Conservation (phyloP, 345 rosid genomes). For the Dipteronia sinensis region DNA sequence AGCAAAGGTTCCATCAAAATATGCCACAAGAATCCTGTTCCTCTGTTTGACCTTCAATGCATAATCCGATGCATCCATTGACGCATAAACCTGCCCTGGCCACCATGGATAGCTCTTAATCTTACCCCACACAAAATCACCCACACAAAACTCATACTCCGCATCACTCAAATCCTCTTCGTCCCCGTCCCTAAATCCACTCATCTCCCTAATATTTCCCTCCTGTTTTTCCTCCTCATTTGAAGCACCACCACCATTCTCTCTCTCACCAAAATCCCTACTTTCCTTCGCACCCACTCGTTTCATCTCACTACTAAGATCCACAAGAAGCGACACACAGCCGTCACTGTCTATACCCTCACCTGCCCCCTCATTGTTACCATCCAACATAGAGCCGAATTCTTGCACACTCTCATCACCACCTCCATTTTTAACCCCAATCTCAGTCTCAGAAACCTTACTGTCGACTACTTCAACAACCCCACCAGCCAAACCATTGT, state of each 20-base stretch:
- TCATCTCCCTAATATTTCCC: constrained; percentile 18
- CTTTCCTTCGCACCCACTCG: constrained; percentile 9
- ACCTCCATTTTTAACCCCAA: constrained; percentile 15
- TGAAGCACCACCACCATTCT: constrained; percentile 16
- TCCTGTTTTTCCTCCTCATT: constrained; percentile 16
- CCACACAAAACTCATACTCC: constrained; percentile 50
- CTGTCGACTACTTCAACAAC: constrained; percentile 9
- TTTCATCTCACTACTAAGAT: constrained; percentile 15
- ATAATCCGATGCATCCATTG: constrained; percentile 68
- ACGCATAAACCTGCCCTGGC: constrained; percentile 91
- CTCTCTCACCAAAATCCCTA: background rate
- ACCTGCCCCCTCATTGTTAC: constrained; percentile 13
- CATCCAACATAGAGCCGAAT: constrained; percentile 57
- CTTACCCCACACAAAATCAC: constrained; percentile 97
- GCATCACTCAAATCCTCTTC: constrained; percentile 39
- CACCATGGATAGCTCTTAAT: constrained; percentile 96
- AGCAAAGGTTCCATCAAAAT: constrained; percentile 84
- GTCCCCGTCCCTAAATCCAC: constrained; percentile 20
- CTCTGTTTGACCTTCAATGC: constrained; percentile 57
- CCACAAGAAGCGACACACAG: constrained; percentile 24
- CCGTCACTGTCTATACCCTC: constrained; percentile 5
- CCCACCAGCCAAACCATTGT: constrained; percentile 8
- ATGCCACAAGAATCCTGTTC: constrained; percentile 73
- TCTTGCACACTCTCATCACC: constrained; percentile 47
- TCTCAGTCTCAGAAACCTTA: constrained; percentile 20